Percentiles rank a stretch among this genome's conserved stretches.
Evolutionary conservation across 805 yeast genomes (phyloP).

Genomic region (Monosporozyma aquatica): DNA sequence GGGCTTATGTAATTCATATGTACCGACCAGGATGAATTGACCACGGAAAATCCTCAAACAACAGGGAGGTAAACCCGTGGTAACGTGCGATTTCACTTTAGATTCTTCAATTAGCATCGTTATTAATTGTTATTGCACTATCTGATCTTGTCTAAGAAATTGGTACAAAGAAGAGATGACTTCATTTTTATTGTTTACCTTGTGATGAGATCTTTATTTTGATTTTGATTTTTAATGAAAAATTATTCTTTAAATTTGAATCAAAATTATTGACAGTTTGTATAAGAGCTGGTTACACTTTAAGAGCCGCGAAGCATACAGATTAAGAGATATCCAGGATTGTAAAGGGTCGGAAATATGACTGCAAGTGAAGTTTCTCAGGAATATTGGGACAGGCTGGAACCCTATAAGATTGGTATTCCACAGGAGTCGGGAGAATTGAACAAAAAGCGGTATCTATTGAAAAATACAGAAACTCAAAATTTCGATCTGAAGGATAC

Average conservation of each 20-base stretch:
- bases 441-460: conserved; percentile 21
- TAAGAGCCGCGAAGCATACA: background rate
- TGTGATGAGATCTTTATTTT: too few species aligned
- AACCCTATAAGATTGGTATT: conserved; percentile 7
- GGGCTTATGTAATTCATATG: conserved; percentile 62
- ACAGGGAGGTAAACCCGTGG: conserved; percentile 75
- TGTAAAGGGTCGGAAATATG: background rate
- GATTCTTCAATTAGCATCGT: background rate
- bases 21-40: conserved; percentile 55
- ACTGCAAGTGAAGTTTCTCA: conserved; percentile 7
- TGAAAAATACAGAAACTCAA: conserved; percentile 16
- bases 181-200: too few species aligned
- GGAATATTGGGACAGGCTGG: conserved; percentile 15
- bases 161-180: too few species aligned
- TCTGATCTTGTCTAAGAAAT: too few species aligned
- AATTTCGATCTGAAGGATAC: conserved; percentile 50
- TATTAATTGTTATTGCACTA: too few species aligned
- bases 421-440: conserved; percentile 12
- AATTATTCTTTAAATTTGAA: too few species aligned
- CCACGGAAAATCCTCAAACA: conserved; percentile 50
- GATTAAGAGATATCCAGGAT: too few species aligned
- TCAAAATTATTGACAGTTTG: too few species aligned
- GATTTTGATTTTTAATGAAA: too few species aligned
- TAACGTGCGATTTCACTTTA: background rate
- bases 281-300: too few species aligned